Percentiles rank a stretch among this genome's conserved stretches.
Conservation (phyloP, 768 basidiomycete genomes). For the Peribolospora kevripleyi region DNA sequence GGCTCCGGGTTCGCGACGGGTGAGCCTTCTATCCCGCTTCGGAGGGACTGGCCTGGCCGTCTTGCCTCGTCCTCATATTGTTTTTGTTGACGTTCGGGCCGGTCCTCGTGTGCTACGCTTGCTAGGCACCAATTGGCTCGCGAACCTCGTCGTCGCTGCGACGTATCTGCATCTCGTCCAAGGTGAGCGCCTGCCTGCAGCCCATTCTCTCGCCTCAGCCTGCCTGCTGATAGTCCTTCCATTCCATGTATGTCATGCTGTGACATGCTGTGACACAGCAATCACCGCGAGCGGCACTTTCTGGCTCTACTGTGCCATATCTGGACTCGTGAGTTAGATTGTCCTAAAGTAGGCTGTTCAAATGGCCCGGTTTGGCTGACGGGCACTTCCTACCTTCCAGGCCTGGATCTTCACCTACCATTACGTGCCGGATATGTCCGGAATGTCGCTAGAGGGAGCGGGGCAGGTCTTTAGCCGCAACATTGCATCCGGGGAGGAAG, state of each 20-base stretch:
- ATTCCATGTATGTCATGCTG: no score
- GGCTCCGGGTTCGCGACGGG: neutral
- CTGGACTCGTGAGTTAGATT: no score
- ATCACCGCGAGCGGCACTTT: conserved; percentile 8
- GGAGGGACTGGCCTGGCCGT: conserved; percentile 6
- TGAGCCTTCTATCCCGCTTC: neutral
- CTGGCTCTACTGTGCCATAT: conserved; percentile 1
- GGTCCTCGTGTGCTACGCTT: neutral
- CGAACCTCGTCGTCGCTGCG: conserved; percentile 8
- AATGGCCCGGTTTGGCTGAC: no score
- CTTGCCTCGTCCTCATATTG: conserved; percentile 4
- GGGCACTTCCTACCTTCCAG: neutral
- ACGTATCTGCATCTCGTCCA: conserved; percentile 6
- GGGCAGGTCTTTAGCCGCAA: neutral
- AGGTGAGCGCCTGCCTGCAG: neutral
- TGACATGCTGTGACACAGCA: neutral
- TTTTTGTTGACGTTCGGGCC: neutral
- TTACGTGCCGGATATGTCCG: conserved; percentile 3
- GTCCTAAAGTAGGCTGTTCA: no score
- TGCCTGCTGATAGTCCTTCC: neutral
- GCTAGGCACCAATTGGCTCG: conserved; percentile 1
- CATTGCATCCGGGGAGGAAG: neutral
- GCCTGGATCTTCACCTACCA: conserved; percentile 7
- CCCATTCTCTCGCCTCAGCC: neutral
- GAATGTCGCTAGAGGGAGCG: neutral